Evolutionary conservation across 1,139 yeast genomes (phyloP).

Genomic region (Pichia sp.): DNA sequence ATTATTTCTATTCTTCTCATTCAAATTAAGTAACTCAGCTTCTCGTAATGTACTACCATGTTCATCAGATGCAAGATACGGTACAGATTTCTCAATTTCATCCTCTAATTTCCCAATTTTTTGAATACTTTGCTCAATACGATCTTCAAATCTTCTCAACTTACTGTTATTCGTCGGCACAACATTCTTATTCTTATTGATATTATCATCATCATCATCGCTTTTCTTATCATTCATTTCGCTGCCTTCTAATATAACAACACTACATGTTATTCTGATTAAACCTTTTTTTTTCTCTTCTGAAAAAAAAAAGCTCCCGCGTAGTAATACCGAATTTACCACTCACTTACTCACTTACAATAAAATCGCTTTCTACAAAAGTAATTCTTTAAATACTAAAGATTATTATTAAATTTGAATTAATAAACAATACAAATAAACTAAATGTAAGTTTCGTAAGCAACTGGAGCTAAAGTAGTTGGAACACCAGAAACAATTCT

Average conservation of each 20-base stretch:
- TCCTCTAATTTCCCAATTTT: conserved; percentile 46
- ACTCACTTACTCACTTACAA: too few species aligned
- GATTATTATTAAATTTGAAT: too few species aligned
- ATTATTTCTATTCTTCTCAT: conserved; percentile 14
- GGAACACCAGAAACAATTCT: conserved; percentile 76
- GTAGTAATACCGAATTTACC: too few species aligned
- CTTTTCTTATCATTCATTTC: too few species aligned
- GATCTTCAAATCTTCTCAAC: not conserved
- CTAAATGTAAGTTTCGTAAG: conserved; percentile 99
- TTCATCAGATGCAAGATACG: conserved; percentile 67
- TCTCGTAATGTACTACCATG: conserved; percentile 41
- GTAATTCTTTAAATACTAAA: too few species aligned
- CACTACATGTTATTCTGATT: too few species aligned
- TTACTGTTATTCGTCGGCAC: not conserved
- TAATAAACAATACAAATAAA: conserved; percentile 15
- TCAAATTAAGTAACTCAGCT: too few species aligned
- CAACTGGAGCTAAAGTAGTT: conserved; percentile 97
- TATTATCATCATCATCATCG: too few species aligned
- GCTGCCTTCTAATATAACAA: too few species aligned
- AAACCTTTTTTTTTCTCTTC: too few species aligned
- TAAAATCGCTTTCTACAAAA: too few species aligned
- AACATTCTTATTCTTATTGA: conserved; percentile 4
- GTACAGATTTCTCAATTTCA: conserved; percentile 37
- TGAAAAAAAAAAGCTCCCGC: too few species aligned
- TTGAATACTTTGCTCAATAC: conserved; percentile 5